Conservation (phyloP, 2,329 filamentous ascomycete genomes). For the Exophiala oligosperma region DNA sequence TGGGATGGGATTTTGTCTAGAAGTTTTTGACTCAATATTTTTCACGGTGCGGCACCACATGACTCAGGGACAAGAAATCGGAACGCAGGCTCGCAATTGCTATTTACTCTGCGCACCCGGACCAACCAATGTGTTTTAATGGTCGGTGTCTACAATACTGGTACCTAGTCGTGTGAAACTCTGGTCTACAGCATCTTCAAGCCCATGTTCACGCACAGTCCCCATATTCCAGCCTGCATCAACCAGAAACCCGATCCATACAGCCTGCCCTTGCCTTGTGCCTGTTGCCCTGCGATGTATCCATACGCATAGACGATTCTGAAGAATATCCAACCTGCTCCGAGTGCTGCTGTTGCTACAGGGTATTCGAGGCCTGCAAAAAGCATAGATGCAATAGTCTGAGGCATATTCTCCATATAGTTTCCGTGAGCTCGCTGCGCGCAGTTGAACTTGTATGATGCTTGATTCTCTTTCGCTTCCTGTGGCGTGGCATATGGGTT, state of each 20-base stretch:
- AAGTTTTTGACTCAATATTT: slow-evolving; percentile 7
- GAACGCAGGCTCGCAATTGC: not conserved
- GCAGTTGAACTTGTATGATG: slow-evolving; percentile 52
- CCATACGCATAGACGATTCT: slow-evolving; percentile 51
- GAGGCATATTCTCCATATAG: slow-evolving; percentile 59
- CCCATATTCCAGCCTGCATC: slow-evolving; percentile 42
- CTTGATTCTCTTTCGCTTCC: slow-evolving; percentile 51
- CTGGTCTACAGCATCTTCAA: slow-evolving; percentile 21
- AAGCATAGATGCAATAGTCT: slow-evolving; percentile 52
- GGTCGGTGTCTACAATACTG: too few relatives aligned
- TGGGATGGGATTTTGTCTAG: not conserved
- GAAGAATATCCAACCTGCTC: slow-evolving; percentile 52
- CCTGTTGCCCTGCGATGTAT: slow-evolving; percentile 37
- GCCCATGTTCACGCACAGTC: slow-evolving; percentile 12
- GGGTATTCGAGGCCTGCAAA: slow-evolving; percentile 58
- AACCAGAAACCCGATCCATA: slow-evolving; percentile 41
- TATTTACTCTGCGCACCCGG: too few relatives aligned
- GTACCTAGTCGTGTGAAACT: too few relatives aligned
- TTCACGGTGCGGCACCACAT: slow-evolving; percentile 1
- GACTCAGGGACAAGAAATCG: not conserved
- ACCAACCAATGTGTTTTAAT: too few relatives aligned
- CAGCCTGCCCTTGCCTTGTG: slow-evolving; percentile 38
- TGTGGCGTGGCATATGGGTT: slow-evolving; percentile 58
- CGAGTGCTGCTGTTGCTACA: slow-evolving; percentile 45
- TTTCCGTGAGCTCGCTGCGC: slow-evolving; percentile 60